Evolutionary conservation across 2,329 filamentous ascomycete genomes (phyloP).

Genomic region (Colletotrichum somersetense): DNA sequence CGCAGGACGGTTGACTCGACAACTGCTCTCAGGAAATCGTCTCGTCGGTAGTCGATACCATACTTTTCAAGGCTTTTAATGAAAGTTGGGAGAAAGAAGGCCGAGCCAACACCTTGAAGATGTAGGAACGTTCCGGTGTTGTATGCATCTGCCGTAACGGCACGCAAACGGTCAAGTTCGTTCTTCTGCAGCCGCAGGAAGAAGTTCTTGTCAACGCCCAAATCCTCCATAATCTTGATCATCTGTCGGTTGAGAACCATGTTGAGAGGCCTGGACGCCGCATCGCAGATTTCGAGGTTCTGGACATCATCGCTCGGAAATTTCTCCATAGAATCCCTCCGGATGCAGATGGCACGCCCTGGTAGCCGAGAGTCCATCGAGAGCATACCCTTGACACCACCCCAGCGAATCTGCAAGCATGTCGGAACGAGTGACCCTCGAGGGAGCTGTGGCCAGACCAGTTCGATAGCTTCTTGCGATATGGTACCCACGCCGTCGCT

Average conservation of each 20-base stretch:
- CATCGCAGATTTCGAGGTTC: slow-evolving; percentile 79
- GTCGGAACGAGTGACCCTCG: slow-evolving; percentile 65
- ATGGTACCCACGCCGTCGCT: slow-evolving; percentile 86
- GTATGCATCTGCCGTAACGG: slow-evolving; percentile 66
- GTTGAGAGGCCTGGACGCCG: slow-evolving; percentile 74
- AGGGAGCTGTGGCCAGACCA: slow-evolving; percentile 70
- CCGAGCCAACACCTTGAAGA: slow-evolving; percentile 69
- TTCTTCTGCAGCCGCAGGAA: slow-evolving; percentile 75
- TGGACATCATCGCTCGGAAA: slow-evolving; percentile 69
- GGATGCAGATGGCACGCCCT: slow-evolving; percentile 71
- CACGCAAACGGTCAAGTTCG: slow-evolving; percentile 71
- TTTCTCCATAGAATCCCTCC: slow-evolving; percentile 82
- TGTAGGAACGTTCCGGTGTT: slow-evolving; percentile 78
- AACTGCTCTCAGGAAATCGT: slow-evolving; percentile 76
- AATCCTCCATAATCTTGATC: slow-evolving; percentile 89
- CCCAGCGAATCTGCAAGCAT: slow-evolving; percentile 80
- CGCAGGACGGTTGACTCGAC: slow-evolving; percentile 79
- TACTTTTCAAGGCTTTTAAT: slow-evolving; percentile 70
- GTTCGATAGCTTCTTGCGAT: slow-evolving; percentile 68
- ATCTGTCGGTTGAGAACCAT: slow-evolving; percentile 82
- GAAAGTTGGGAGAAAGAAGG: slow-evolving; percentile 71
- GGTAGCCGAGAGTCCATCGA: slow-evolving; percentile 72
- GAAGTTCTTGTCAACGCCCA: slow-evolving; percentile 68
- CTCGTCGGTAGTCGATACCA: slow-evolving; percentile 73
- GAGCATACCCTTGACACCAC: slow-evolving; percentile 83